These are phyloP conservation scores for Clavispora vitiphila DNA, from an alignment of 805 yeast species.

Conservation along the genomic window DNA sequence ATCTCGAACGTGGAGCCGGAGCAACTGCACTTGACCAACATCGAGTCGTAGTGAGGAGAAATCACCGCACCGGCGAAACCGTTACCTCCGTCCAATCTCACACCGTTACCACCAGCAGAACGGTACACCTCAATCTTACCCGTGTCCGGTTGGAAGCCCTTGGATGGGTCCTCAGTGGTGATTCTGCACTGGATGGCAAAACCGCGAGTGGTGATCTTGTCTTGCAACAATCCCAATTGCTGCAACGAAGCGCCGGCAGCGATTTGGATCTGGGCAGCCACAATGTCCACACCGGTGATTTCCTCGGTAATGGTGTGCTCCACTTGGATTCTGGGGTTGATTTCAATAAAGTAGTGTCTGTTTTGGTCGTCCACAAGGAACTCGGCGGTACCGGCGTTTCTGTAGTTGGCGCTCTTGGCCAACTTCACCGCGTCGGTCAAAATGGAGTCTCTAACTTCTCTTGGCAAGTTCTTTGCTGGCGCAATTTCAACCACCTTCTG, in stretches of 20 bases:
- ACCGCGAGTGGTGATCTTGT: constrained; percentile 91
- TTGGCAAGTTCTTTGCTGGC: constrained; percentile 88
- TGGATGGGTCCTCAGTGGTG: constrained; percentile 96
- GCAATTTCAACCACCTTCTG: constrained; percentile 99
- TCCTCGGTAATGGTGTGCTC: constrained; percentile 99
- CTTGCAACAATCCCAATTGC: constrained; percentile 90
- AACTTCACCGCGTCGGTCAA: constrained; percentile 90
- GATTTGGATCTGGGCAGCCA: constrained; percentile 97
- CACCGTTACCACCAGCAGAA: constrained; percentile 99
- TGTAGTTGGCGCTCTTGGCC: constrained; percentile 82
- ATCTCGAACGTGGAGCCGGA: constrained; percentile 97
- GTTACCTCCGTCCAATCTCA: constrained; percentile 97
- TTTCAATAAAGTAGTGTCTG: constrained; percentile 96
- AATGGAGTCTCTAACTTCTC: constrained; percentile 82
- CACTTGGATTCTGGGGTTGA: constrained; percentile 96
- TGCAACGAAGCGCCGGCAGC: constrained; percentile 96
- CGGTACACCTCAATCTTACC: constrained; percentile 97
- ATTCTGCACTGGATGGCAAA: constrained; percentile 99
- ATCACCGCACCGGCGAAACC: constrained; percentile 96
- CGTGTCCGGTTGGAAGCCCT: constrained; percentile 97
- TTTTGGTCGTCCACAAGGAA: constrained; percentile 88
- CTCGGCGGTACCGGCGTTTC: constrained; percentile 98
- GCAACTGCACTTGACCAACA: constrained; percentile 96
- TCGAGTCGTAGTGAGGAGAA: constrained; percentile 95
- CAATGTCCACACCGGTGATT: constrained; percentile 96